These are phyloP conservation scores for Neurospora sp. DNA, from an alignment of 495 filamentous ascomycete species.

Conservation along the genomic window DNA sequence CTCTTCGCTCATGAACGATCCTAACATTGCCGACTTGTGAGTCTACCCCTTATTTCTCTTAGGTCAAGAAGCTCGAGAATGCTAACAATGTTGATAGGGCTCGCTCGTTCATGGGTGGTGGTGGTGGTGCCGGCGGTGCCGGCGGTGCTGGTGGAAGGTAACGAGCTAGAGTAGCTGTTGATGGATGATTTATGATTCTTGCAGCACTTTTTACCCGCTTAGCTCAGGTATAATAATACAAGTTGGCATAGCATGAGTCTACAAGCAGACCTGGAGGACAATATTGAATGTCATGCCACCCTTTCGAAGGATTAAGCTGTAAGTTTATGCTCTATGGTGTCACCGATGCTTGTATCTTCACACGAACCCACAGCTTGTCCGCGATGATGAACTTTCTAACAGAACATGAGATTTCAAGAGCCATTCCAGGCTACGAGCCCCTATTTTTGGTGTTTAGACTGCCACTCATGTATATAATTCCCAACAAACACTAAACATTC, in stretches of 20 bases:
- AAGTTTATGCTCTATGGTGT: neutral
- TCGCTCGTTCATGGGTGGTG: constrained; percentile 64
- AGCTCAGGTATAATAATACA: neutral
- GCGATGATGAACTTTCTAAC: neutral
- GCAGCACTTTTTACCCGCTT: neutral
- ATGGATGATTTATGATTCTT: neutral
- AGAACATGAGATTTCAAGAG: neutral
- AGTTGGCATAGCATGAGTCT: neutral
- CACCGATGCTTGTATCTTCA: neutral
- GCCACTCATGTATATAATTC: neutral
- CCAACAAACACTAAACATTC: neutral
- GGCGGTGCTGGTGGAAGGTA: constrained; percentile 2
- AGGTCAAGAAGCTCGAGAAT: neutral
- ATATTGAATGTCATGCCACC: neutral
- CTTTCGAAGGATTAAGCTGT: neutral
- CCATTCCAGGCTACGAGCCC: neutral
- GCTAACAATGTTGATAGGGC: constrained; percentile 42
- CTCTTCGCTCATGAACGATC: constrained; percentile 74
- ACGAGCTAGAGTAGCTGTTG: neutral
- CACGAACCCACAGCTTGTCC: neutral
- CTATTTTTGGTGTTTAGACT: neutral
- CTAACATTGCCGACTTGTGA: constrained; percentile 87
- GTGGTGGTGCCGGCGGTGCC: constrained; percentile 34
- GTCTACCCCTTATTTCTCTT: constrained; percentile 18
- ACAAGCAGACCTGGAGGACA: neutral